A percentile compares a stretch with the other conserved stretches of the same genome.
These are phyloP conservation scores for Colletotrichum viniferum DNA, from an alignment of 2,329 filamentous ascomycete species.

Conservation along the genomic window DNA sequence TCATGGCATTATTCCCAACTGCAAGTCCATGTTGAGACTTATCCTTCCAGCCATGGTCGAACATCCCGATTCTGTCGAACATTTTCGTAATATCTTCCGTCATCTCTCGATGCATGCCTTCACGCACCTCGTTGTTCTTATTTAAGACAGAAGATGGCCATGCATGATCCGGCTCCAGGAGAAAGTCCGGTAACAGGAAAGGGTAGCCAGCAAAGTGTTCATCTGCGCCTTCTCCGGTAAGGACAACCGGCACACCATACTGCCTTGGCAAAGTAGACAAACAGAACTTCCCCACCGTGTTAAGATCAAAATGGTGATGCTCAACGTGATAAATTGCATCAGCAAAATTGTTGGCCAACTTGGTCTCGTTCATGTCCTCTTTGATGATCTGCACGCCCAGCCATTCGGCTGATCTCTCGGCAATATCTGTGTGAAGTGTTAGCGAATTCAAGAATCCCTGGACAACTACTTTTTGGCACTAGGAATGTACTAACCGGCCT, in stretches of 20 bases:
- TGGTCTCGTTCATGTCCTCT: constrained; percentile 29
- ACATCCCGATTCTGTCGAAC: constrained; percentile 12
- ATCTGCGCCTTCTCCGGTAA: constrained; percentile 58
- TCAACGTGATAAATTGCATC: constrained; percentile 35
- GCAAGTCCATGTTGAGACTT: neutral
- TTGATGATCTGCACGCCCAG: constrained; percentile 33
- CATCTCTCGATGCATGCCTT: constrained; percentile 3
- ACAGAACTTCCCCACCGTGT: constrained; percentile 54
- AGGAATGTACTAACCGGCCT: constrained; percentile 39
- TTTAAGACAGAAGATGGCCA: constrained; percentile 27
- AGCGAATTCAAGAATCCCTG: neutral
- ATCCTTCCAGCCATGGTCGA: neutral
- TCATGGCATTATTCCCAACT: neutral
- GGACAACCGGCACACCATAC: constrained; percentile 55
- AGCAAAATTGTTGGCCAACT: constrained; percentile 32
- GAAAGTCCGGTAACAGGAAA: constrained; percentile 47
- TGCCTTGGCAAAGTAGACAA: constrained; percentile 49
- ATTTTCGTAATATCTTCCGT: constrained; percentile 3
- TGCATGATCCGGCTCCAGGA: constrained; percentile 51
- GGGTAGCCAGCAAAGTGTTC: constrained; percentile 60
- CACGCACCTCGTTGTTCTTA: neutral
- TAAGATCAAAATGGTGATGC: constrained; percentile 48
- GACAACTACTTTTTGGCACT: neutral
- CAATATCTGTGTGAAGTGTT: constrained; percentile 25
- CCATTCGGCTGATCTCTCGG: constrained; percentile 35